phyloP scores from a whole-genome alignment of 768 basidiomycete species.

The Trametes cubensis region DNA sequence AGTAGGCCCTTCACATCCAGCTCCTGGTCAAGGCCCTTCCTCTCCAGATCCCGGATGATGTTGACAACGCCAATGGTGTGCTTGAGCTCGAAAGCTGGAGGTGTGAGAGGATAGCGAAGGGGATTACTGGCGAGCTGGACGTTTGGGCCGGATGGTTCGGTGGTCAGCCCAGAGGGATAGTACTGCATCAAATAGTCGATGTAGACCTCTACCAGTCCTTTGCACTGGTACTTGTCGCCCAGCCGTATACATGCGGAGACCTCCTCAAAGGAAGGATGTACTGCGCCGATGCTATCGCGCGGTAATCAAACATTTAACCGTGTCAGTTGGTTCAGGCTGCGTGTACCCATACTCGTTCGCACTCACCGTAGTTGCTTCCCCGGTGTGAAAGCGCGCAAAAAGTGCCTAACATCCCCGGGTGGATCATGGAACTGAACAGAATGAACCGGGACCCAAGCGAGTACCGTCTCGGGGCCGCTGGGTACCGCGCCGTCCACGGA shows the following conservation, averaged over 20 bases:
- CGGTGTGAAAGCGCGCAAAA: background rate
- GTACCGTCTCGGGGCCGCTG: background rate
- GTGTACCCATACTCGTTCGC: background rate
- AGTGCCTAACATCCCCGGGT: background rate
- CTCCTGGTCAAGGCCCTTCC: background rate
- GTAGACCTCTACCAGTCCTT: background rate
- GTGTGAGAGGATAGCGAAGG: background rate
- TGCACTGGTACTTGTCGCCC: slow-evolving; percentile 9
- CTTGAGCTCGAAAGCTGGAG: background rate
- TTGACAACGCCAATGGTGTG: slow-evolving; percentile 12
- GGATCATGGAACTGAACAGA: background rate
- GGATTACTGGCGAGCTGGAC: background rate
- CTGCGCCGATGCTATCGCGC: background rate
- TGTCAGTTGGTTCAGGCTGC: too few species aligned
- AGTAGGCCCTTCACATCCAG: background rate
- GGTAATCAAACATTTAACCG: background rate
- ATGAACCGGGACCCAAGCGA: background rate
- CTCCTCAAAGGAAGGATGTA: background rate
- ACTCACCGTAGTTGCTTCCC: background rate
- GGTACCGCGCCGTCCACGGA: too few species aligned
- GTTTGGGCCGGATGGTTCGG: background rate
- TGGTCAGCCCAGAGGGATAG: background rate
- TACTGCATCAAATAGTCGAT: slow-evolving; percentile 5
- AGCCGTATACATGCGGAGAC: slow-evolving; percentile 11
- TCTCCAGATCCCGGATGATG: slow-evolving; percentile 9